Percentiles rank a stretch among this genome's conserved stretches.
These are phyloP conservation scores for Acarospora socialis DNA, from an alignment of 2,329 filamentous ascomycete genomes.

Conservation along the genomic window DNA sequence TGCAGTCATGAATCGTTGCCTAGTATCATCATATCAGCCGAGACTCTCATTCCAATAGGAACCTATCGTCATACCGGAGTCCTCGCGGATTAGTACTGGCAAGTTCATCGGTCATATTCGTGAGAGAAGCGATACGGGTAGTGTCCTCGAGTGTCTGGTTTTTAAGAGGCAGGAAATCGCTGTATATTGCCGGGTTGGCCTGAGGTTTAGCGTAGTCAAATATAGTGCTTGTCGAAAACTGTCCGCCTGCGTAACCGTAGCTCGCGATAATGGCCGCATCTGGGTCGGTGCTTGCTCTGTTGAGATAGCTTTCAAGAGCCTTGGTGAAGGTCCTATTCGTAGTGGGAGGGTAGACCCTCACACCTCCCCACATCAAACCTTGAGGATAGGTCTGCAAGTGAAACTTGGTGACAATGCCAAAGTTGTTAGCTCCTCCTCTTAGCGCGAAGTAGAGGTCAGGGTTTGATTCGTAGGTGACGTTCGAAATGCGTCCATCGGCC, in stretches of 20 bases:
- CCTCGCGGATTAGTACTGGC: neutral
- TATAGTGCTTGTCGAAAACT: no score
- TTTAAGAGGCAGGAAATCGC: conserved; percentile 5
- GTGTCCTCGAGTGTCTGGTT: conserved; percentile 6
- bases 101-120: conserved; percentile 8
- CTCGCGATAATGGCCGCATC: conserved; percentile 7
- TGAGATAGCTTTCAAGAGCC: conserved; percentile 14
- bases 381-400: conserved; percentile 26
- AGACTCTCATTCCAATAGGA: no score
- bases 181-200: conserved; percentile 5
- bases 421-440: conserved; percentile 20
- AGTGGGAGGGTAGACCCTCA: conserved; percentile 17
- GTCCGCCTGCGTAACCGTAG: neutral
- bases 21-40: neutral
- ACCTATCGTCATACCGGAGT: conserved; percentile 10
- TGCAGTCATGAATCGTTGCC: conserved; percentile 22
- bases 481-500: conserved; percentile 15
- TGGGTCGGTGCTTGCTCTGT: no score
- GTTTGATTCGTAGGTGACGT: conserved; percentile 16
- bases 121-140: conserved; percentile 8
- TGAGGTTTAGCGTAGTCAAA: conserved; percentile 9
- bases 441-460: conserved; percentile 20
- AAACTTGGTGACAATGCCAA: conserved; percentile 23
- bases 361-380: conserved; percentile 27
- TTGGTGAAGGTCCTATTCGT: neutral